These are phyloP conservation scores for Fusarium albosuccineum DNA, from an alignment of 2,329 filamentous ascomycete species.

Conservation along the genomic window DNA sequence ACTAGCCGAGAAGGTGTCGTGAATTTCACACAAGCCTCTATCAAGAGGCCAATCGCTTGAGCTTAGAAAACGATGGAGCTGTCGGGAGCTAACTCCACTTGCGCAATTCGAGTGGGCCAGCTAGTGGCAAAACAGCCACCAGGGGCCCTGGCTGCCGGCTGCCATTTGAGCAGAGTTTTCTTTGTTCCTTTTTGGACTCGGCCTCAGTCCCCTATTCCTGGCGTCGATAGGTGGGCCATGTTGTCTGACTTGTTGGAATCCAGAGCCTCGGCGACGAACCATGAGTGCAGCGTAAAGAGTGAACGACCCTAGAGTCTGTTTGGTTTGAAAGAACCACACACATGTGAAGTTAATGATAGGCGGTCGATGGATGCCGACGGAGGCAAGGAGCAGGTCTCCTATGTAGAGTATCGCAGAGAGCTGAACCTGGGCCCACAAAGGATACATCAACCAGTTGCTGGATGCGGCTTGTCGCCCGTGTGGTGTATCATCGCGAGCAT, in stretches of 20 bases:
- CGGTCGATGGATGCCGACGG: conserved; percentile 1
- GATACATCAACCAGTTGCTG: conserved; percentile 1
- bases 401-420: conserved; percentile 7
- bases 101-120: conserved; percentile 11
- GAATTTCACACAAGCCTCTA: neutral
- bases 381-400: conserved; percentile 8
- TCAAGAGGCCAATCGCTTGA: neutral
- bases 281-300: neutral
- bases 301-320: conserved; percentile 1
- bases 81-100: conserved; percentile 5
- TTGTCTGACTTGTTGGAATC: conserved; percentile 6
- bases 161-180: conserved; percentile 14
- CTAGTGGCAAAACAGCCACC: conserved; percentile 19
- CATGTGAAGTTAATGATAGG: neutral
- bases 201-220: conserved; percentile 1
- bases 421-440: conserved; percentile 27
- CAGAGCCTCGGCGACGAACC: neutral
- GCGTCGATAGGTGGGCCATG: neutral
- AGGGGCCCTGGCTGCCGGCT: conserved; percentile 1
- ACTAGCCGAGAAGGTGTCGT: neutral
- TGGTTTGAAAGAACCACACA: neutral
- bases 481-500: neutral
- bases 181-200: conserved; percentile 3
- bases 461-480: conserved; percentile 6
- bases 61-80: neutral